phyloP scores from a whole-genome alignment of 2,329 filamentous ascomycete species.

The Xylaria sp. region DNA sequence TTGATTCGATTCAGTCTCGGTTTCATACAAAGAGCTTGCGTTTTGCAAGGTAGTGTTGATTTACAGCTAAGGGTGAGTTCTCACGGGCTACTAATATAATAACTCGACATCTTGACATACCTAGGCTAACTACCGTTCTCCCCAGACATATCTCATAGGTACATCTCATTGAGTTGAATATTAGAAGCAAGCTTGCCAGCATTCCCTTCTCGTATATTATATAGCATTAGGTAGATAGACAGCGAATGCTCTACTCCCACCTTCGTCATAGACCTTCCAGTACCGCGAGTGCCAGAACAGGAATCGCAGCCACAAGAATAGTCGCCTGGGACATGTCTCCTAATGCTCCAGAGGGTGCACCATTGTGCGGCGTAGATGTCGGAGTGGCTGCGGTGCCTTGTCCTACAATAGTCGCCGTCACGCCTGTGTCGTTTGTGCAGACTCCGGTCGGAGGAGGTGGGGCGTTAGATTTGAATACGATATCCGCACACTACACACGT shows the following conservation, averaged over 20 bases:
- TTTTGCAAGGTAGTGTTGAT: not conserved
- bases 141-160: constrained; percentile 6
- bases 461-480: constrained; percentile 56
- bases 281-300: constrained; percentile 3
- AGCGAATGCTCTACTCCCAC: not conserved
- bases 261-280: not conserved
- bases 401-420: constrained; percentile 39
- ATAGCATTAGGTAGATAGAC: not conserved
- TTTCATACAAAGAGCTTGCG: not conserved
- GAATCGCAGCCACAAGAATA: not conserved
- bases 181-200: not conserved
- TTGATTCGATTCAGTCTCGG: not conserved
- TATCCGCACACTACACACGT: constrained; percentile 59
- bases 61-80: constrained; percentile 1
- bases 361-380: constrained; percentile 1
- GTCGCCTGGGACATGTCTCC: not conserved
- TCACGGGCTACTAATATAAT: not conserved
- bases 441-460: constrained; percentile 40
- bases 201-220: not conserved
- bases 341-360: not conserved
- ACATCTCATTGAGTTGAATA: not conserved
- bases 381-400: constrained; percentile 16
- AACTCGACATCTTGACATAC: not conserved
- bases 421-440: constrained; percentile 55
- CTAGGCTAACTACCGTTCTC: constrained; percentile 7